Conservation (phyloP, 2,329 filamentous ascomycete genomes). For the Fonsecaea monophora region DNA sequence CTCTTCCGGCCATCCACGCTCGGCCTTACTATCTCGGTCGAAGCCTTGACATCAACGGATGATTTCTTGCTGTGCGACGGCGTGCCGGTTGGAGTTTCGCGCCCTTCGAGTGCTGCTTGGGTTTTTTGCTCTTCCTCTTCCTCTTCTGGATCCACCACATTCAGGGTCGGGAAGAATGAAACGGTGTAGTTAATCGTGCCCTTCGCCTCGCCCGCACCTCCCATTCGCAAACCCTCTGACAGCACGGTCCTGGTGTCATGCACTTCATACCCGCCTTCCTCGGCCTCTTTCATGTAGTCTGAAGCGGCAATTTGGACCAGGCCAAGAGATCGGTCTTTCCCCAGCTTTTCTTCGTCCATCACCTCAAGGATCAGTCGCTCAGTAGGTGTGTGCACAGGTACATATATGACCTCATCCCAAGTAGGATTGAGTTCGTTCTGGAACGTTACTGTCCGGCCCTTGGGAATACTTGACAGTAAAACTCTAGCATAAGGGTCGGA, state of each 20-base stretch:
- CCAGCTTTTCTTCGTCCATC: constrained; percentile 94
- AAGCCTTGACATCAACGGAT: constrained; percentile 32
- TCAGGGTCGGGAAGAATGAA: constrained; percentile 88
- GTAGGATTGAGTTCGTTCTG: constrained; percentile 94
- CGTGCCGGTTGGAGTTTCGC: constrained; percentile 8
- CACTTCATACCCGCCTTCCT: constrained; percentile 77
- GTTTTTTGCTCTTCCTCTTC: constrained; percentile 53
- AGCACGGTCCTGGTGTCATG: constrained; percentile 76
- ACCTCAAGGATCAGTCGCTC: constrained; percentile 90
- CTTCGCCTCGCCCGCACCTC: constrained; percentile 75
- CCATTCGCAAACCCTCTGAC: constrained; percentile 73
- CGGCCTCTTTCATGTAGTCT: constrained; percentile 79
- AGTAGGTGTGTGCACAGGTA: constrained; percentile 82
- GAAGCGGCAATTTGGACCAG: constrained; percentile 76
- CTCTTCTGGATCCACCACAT: constrained; percentile 85
- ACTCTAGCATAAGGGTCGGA: constrained; percentile 94
- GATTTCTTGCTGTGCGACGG: constrained; percentile 37
- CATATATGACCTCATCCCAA: constrained; percentile 94
- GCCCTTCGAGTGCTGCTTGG: constrained; percentile 39
- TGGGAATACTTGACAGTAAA: constrained; percentile 86
- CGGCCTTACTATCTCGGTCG: constrained; percentile 25
- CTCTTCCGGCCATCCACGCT: constrained; percentile 34
- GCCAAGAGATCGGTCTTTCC: constrained; percentile 87
- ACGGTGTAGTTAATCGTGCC: constrained; percentile 81
- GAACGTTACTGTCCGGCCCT: constrained; percentile 91